Base-by-base conservation (phyloP, 2,329 filamentous ascomycete species). In the Venturia asperata region DNA sequence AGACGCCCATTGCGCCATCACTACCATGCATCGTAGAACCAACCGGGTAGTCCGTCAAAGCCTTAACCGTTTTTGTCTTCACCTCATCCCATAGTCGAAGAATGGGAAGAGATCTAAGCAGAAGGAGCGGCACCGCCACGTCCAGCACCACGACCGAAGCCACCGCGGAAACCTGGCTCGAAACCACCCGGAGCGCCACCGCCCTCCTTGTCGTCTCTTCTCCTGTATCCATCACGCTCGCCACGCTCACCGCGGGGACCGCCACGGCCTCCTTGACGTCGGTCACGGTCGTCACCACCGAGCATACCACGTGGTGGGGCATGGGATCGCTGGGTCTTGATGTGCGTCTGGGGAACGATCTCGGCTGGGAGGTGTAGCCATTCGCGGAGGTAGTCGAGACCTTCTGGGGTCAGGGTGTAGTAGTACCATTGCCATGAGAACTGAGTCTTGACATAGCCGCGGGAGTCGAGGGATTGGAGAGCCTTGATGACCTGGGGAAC, bases 331-430 rank as follows among this genome's bases (percentile, higher is more conserved):
- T 97, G 92, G 86, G 97, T 92, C 91, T 99, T 99, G 85, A 99
- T 97, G 89, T 99, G 94, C 77, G 94, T 99, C 77, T 95, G 92
- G 74, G 94, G 94, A 73, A 99, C 94, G 78, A 99, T 97, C 88
- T 99, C 94, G 79, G 94, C 92, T 77, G 94, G 94, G 76, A 99
- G 90, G 84, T 99, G 94, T 75, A 99, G 92, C 94, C 94, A 99
- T 86, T 99, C 94, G 79, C 94, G 93, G 81, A 99, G 92, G 87
- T 99, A 99, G 85, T 97, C 93, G 80, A 99, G 93, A 83, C 94
- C 94, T 87, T 97, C 92, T 78, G 92, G 91, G 80, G 93, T 97
- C 82, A 99, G 89, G 82, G 94, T 97, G 89, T 99, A 99, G 90
- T 99, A 99, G 89, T 97, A 77, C 70, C 73, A 77, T 68, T 77